These are phyloP conservation scores for Schwanniomyces polymorphus DNA, from an alignment of 805 yeast genomes.

Conservation along the genomic window DNA sequence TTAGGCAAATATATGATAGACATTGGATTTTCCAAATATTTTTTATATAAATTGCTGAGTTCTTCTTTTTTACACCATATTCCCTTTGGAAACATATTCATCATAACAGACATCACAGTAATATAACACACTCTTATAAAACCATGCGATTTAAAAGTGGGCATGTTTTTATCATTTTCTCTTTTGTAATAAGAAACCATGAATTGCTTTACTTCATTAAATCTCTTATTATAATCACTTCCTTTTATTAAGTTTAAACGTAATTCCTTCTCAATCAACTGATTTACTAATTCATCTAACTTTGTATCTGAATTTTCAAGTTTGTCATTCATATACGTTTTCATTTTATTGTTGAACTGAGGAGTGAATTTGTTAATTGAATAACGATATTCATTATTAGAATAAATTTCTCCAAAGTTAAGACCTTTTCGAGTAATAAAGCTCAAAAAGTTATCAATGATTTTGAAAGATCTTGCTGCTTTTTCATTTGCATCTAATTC, in stretches of 20 bases:
- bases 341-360: conserved; percentile 25
- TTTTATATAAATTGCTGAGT: conserved; percentile 25
- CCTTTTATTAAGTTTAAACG: conserved; percentile 36
- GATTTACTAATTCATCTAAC: conserved; percentile 35
- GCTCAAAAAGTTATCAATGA: conserved; percentile 31
- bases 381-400: conserved; percentile 31
- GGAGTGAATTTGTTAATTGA: conserved; percentile 31
- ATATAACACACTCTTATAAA: conserved; percentile 36
- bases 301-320: conserved; percentile 30
- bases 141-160: conserved; percentile 23
- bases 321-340: conserved; percentile 30
- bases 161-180: conserved; percentile 38
- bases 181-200: conserved; percentile 36
- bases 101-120: conserved; percentile 33
- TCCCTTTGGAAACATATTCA: conserved; percentile 43
- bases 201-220: conserved; percentile 35
- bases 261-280: conserved; percentile 36
- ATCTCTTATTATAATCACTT: conserved; percentile 29
- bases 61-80: conserved; percentile 37
- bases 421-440: conserved; percentile 22
- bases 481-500: conserved; percentile 29
- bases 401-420: conserved; percentile 30
- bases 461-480: conserved; percentile 18
- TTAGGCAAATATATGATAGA: conserved; percentile 54
- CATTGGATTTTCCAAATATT: conserved; percentile 40